Conservation (phyloP, 768 basidiomycete genomes). For the Auricularia heimuer region DNA sequence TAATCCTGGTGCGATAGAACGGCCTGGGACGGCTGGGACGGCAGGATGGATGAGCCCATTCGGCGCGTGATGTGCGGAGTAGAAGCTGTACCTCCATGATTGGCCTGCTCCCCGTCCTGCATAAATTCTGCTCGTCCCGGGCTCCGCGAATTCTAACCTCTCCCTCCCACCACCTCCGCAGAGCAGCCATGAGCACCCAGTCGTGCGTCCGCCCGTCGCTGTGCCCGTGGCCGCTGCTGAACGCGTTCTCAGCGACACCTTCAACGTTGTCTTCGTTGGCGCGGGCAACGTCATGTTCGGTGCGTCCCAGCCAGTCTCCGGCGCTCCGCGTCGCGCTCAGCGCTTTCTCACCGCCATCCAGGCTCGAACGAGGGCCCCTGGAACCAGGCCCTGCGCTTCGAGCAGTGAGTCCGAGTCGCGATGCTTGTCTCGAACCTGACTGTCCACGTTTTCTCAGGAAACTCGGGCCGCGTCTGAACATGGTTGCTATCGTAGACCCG, state of each 20-base stretch:
- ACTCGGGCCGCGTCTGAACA: conserved; percentile 91
- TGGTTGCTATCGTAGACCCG: conserved; percentile 91
- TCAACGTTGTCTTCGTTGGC: conserved; percentile 92
- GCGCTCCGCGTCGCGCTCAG: background rate
- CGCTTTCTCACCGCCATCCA: conserved; percentile 19
- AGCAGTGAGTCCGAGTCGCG: conserved; percentile 49
- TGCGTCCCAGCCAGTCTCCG: conserved; percentile 17
- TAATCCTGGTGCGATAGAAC: no score
- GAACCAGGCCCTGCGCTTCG: conserved; percentile 88
- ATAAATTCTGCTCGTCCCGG: background rate
- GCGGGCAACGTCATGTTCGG: conserved; percentile 99
- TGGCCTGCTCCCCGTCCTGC: no score
- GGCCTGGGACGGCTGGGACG: no score
- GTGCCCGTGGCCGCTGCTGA: background rate
- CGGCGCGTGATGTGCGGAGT: no score
- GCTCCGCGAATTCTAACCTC: background rate
- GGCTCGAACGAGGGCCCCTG: conserved; percentile 84
- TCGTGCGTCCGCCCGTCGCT: background rate
- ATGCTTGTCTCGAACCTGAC: background rate
- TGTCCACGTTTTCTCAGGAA: conserved; percentile 41
- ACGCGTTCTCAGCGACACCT: conserved; percentile 42
- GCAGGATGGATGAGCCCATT: no score
- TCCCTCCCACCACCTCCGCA: background rate
- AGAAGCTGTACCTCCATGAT: no score
- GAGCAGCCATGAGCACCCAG: background rate